phyloP scores from a whole-genome alignment of 805 yeast species.

The Aciculoconidium aculeatum region DNA sequence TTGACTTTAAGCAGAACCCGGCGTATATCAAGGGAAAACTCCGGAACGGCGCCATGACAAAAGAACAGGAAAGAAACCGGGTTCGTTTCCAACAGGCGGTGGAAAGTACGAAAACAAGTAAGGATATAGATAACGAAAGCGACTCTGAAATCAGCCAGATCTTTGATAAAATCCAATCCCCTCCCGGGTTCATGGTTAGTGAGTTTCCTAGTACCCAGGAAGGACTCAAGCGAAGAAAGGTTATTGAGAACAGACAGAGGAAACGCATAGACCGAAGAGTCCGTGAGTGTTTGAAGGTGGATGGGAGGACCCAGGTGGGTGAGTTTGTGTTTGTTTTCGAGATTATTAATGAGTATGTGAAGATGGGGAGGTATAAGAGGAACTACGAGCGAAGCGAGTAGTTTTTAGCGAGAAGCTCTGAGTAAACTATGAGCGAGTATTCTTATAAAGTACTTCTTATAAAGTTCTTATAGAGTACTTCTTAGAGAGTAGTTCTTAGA shows the following conservation, averaged over 20 bases:
- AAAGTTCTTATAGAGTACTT: no score
- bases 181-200: conserved; percentile 36
- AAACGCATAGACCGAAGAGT: conserved; percentile 25
- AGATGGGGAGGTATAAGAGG: conserved; percentile 7
- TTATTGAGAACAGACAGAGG: conserved; percentile 17
- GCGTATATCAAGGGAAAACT: conserved; percentile 14
- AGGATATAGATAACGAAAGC: conserved; percentile 9
- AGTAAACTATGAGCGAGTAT: no score
- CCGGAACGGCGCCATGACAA: conserved; percentile 15
- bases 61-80: conserved; percentile 13
- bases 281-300: conserved; percentile 16
- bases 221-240: conserved; percentile 13
- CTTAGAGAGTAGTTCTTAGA: no score
- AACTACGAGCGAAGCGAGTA: no score
- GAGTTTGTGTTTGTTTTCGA: conserved; percentile 29
- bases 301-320: conserved; percentile 16
- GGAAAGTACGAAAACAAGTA: conserved; percentile 10
- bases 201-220: conserved; percentile 34
- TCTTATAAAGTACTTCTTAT: no score
- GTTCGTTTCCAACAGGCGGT: conserved; percentile 10
- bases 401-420: no score
- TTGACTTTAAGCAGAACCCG: conserved; percentile 31
- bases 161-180: conserved; percentile 32
- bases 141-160: conserved; percentile 23
- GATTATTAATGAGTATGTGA: conserved; percentile 25